Conservation (phyloP, 129 eudicot species). For the Calendula officinalis region DNA sequence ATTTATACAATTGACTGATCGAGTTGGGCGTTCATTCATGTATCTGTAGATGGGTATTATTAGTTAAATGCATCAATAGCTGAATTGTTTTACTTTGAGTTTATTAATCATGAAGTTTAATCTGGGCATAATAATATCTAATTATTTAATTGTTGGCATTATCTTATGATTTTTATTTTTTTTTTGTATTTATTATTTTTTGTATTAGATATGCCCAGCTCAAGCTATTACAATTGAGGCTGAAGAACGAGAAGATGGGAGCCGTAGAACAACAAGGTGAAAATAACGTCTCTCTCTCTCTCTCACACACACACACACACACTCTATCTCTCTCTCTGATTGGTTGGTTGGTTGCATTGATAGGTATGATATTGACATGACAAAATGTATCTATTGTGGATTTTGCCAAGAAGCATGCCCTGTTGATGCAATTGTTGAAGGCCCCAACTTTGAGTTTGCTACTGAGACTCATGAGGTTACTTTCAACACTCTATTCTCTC, state of each 20-base stretch:
- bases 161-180: too few species aligned
- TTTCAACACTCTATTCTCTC: neutral
- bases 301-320: neutral
- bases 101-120: neutral
- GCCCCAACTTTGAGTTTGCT: slow-evolving; percentile 97
- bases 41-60: too few species aligned
- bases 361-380: slow-evolving; percentile 97
- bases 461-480: slow-evolving; percentile 96
- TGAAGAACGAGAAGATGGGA: slow-evolving; percentile 98
- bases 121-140: neutral
- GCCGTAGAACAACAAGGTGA: slow-evolving; percentile 96
- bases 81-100: neutral
- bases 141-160: neutral
- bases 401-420: slow-evolving; percentile 99
- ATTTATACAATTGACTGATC: too few species aligned
- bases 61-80: neutral
- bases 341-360: too few species aligned
- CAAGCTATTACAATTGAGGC: slow-evolving; percentile 98
- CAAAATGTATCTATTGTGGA: slow-evolving; percentile 95
- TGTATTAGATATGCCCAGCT: slow-evolving; percentile 50
- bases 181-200: too few species aligned
- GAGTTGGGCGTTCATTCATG: too few species aligned
- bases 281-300: slow-evolving; percentile 9
- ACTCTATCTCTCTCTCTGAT: slow-evolving; percentile 8
- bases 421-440: slow-evolving; percentile 97